phyloP scores from a whole-genome alignment of 257 asterid genomes.

The Solanum corneliomulleri region DNA sequence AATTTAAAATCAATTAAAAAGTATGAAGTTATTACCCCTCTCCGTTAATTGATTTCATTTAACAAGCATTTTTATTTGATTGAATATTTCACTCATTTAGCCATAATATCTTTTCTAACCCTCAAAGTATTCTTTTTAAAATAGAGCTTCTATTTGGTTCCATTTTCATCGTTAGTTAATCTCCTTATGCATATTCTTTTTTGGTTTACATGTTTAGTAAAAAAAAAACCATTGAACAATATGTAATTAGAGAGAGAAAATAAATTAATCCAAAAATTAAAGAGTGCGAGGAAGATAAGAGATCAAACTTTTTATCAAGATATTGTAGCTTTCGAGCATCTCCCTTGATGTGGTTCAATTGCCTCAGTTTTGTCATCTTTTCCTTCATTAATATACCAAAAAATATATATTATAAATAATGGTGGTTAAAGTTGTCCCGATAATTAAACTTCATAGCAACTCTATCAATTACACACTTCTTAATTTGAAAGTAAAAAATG shows the following conservation, averaged over 20 bases:
- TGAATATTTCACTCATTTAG: neutral
- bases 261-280: too few relatives aligned
- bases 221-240: neutral
- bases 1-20: neutral
- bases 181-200: too few relatives aligned
- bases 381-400: slow-evolving; percentile 14
- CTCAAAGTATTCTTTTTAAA: neutral
- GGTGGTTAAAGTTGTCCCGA: neutral
- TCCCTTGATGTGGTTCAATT: slow-evolving; percentile 23
- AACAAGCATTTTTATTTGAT: neutral
- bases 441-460: neutral
- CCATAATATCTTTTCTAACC: neutral
- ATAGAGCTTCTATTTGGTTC: neutral
- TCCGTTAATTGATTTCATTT: neutral
- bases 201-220: neutral
- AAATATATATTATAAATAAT: neutral
- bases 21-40: neutral
- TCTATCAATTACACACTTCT: neutral
- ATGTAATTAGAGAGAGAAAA: neutral
- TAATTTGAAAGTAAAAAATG: too few relatives aligned
- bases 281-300: too few relatives aligned
- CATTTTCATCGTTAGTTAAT: neutral
- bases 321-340: slow-evolving; percentile 29
- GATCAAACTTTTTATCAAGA: slow-evolving; percentile 40
- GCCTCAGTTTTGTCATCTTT: slow-evolving; percentile 34